A percentile compares a stretch with the other conserved stretches of the same genome.
phyloP scores from a whole-genome alignment of 106 monocot genomes.

The Vanilla planifolia region DNA sequence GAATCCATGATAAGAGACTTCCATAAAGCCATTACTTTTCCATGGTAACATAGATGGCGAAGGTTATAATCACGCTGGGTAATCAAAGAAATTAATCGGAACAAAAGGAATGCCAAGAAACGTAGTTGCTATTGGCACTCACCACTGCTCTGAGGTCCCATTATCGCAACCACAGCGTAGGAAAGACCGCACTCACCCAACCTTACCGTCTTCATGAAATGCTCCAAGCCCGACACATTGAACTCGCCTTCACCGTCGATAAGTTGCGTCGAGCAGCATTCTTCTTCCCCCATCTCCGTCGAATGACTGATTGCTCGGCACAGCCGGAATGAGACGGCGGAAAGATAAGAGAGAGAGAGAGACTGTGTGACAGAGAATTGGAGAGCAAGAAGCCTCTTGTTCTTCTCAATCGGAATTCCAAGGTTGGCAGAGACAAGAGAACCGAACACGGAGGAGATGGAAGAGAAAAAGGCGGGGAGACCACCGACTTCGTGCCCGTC shows the following conservation, averaged over 20 bases:
- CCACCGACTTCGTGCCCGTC: no score
- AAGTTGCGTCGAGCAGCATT: slow-evolving; percentile 27
- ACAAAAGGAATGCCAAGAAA: no score
- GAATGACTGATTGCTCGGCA: background rate
- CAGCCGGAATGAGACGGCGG: background rate
- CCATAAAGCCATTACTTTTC: no score
- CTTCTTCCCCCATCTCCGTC: slow-evolving; percentile 9
- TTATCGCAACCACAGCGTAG: slow-evolving; percentile 43
- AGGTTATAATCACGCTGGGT: no score
- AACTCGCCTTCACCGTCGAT: slow-evolving; percentile 41
- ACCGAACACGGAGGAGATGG: background rate
- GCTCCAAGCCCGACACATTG: slow-evolving; percentile 25
- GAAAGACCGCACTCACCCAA: slow-evolving; percentile 34
- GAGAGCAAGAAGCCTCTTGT: no score
- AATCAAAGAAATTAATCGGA: no score
- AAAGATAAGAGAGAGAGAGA: no score
- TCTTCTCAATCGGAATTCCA: no score
- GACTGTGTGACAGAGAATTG: no score
- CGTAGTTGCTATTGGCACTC: background rate
- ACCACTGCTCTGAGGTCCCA: slow-evolving; percentile 54
- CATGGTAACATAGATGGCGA: no score
- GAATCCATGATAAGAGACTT: no score
- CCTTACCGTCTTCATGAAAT: slow-evolving; percentile 21
- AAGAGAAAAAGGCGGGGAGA: background rate
- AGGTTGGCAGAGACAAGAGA: no score